These are phyloP conservation scores for Aspergillus diversus DNA, from an alignment of 495 filamentous ascomycete genomes.

Conservation along the genomic window DNA sequence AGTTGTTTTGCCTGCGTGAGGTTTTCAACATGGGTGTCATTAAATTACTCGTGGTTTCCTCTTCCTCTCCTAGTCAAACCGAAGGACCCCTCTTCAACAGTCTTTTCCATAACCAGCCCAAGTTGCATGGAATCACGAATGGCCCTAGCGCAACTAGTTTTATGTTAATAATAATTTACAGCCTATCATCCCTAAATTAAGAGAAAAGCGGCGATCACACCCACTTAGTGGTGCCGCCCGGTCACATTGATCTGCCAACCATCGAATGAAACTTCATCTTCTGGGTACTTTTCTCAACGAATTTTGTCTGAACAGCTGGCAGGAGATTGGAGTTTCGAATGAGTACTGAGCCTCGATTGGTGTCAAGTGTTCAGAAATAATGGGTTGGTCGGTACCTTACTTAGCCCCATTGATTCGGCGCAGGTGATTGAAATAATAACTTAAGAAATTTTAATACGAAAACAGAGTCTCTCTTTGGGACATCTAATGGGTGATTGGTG, in stretches of 20 bases:
- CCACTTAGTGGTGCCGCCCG: background rate
- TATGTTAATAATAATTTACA: background rate
- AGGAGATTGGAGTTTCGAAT: background rate
- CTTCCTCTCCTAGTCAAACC: too few species aligned
- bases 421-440: too few species aligned
- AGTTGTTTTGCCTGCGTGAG: too few species aligned
- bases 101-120: background rate
- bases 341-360: background rate
- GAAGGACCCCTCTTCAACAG: background rate
- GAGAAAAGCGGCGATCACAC: conserved; percentile 6
- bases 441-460: too few species aligned
- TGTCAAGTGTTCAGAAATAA: too few species aligned
- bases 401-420: too few species aligned
- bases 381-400: too few species aligned
- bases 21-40: too few species aligned
- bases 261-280: conserved; percentile 1
- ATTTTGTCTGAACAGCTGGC: background rate
- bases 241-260: conserved; percentile 1
- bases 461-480: too few species aligned
- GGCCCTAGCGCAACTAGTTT: background rate
- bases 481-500: too few species aligned
- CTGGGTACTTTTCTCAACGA: background rate
- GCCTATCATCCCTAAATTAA: conserved; percentile 1
- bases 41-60: too few species aligned
- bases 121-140: conserved; percentile 2